These are phyloP conservation scores for Avicennia marina DNA, from an alignment of 257 asterid species.

Conservation along the genomic window DNA sequence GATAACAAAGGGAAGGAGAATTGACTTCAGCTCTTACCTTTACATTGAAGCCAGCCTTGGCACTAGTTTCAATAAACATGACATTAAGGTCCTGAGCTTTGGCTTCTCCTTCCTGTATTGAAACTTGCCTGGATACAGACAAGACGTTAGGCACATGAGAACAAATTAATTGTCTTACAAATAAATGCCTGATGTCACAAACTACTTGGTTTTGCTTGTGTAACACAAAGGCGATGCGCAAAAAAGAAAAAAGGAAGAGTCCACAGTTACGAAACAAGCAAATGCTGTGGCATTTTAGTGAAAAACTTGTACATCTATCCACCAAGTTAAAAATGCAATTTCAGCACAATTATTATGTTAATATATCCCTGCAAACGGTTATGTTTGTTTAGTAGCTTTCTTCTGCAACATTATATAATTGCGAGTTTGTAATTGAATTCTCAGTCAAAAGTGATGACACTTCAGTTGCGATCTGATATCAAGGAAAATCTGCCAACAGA, in stretches of 20 bases:
- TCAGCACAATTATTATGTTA: too few relatives aligned
- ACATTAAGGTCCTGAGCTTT: constrained; percentile 53
- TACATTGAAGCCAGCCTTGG: constrained; percentile 61
- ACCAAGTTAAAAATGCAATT: too few relatives aligned
- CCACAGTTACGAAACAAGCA: too few relatives aligned
- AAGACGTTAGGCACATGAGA: neutral
- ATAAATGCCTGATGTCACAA: constrained; percentile 8
- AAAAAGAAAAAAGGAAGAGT: neutral
- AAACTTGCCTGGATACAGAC: constrained; percentile 49
- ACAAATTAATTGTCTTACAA: neutral
- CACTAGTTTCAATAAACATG: constrained; percentile 59
- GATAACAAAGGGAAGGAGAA: neutral
- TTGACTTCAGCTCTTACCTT: constrained; percentile 30
- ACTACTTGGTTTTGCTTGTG: neutral
- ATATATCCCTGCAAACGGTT: too few relatives aligned
- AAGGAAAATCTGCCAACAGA: constrained; percentile 6
- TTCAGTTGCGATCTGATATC: too few relatives aligned
- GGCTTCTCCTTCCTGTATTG: constrained; percentile 55
- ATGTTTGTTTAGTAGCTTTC: neutral
- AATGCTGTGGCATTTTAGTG: too few relatives aligned
- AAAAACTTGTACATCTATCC: too few relatives aligned
- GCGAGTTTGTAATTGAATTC: neutral
- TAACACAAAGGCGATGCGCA: neutral
- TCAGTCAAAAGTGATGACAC: neutral
- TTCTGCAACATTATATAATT: constrained; percentile 5